Conservation (phyloP, 495 filamentous ascomycete species). For the Immersiella caudata region DNA sequence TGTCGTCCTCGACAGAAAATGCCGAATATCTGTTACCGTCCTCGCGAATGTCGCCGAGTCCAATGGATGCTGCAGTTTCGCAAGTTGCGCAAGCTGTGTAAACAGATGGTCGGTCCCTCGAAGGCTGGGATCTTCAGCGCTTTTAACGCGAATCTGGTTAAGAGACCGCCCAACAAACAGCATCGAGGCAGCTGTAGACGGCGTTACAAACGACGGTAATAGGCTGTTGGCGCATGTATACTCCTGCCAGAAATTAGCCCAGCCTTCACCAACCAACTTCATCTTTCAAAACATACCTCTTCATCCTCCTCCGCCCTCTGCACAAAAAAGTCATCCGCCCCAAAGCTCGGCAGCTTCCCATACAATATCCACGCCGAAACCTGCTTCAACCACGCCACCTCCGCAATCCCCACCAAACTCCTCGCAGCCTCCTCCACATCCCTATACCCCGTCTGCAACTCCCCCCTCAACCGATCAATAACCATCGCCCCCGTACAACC, state of each 20-base stretch:
- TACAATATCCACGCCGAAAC: conserved; percentile 87
- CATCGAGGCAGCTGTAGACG: conserved; percentile 75
- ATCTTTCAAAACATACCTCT: conserved; percentile 33
- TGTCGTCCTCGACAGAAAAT: conserved; percentile 78
- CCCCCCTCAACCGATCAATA: conserved; percentile 72
- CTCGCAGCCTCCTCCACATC: conserved; percentile 77
- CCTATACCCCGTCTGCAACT: conserved; percentile 83
- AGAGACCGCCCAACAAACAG: conserved; percentile 89
- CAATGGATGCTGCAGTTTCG: conserved; percentile 70
- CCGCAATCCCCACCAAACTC: conserved; percentile 72
- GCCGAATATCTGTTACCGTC: conserved; percentile 73
- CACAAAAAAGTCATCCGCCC: conserved; percentile 83
- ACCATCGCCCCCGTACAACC: conserved; percentile 60
- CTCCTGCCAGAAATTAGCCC: conserved; percentile 29
- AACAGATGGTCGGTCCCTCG: conserved; percentile 64
- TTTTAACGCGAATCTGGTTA: conserved; percentile 69
- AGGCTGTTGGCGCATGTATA: conserved; percentile 49
- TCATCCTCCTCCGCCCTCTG: conserved; percentile 39
- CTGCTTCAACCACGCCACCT: conserved; percentile 89
- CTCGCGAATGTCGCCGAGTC: conserved; percentile 67
- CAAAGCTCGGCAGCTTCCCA: conserved; percentile 74
- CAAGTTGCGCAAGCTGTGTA: conserved; percentile 73
- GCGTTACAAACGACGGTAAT: conserved; percentile 76
- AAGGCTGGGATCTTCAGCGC: conserved; percentile 54
- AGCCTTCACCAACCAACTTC: not conserved